Base-by-base conservation (phyloP, 495 filamentous ascomycete genomes). In the Penicillium lagena region DNA sequence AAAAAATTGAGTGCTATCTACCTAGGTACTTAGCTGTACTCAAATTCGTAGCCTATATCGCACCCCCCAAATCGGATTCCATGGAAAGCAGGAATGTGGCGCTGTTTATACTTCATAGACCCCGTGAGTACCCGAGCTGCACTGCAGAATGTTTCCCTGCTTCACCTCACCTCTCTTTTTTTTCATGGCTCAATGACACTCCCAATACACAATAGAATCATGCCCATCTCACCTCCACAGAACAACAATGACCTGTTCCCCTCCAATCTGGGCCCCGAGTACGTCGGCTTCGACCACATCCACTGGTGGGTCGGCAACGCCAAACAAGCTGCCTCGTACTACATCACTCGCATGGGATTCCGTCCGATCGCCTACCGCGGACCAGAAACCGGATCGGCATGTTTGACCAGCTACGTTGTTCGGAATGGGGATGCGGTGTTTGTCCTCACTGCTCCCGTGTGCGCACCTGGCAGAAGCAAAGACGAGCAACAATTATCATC, bases 271-370 rank as follows among this genome's bases (percentile, higher is more conserved):
- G 58, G 58, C 12, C 59, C 54, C 1, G 59, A 59, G 33, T 88
- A 86, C 64, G 72, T 76, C 32, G 85, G 85, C 54, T 91, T 90
- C 52, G 82, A 90, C 64, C 85, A 91, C 53, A 70, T 90, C 40
- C 80, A 80, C 45, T 91, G 87, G 86, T 93, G 83, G 56, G 88
- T 93, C 11, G 86, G 86, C 42, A 91, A 94, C 59, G 86, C 88
- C 41, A 91, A 89, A 59, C 86, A 90, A 67, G 83, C 84, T 1
- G 86, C 87, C 11, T 74, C 81, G 27, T 91, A 82, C 70, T 91
- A 89, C 67, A 79, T 80, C 54, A 79, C 79, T 7, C 79, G 81
- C 48, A 79, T 90, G 66, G 86, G 85, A 29, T 89, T 91, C 70
- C 65, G 64, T 32, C 75, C 72, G 3, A 60, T 90, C 42, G 87